Base-by-base conservation (phyloP, 495 filamentous ascomycete genomes). In the Penicillium odoratum region DNA sequence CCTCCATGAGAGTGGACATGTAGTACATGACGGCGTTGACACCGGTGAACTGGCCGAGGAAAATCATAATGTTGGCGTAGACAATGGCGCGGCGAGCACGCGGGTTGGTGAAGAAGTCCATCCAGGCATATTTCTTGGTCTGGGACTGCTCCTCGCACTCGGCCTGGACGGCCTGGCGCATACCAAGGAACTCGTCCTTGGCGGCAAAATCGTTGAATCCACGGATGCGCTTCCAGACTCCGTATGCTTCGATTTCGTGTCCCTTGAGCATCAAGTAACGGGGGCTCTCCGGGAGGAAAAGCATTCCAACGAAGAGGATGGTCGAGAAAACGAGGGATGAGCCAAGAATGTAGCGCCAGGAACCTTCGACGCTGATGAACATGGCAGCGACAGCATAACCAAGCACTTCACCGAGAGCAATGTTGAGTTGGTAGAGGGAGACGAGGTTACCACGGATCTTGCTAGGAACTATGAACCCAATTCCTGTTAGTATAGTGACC, bases 291-390 rank as follows among this genome's bases (percentile, higher is more conserved):
- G 83, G 82, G 56, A 84, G 76, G 69, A 83, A 84, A n/a, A 83
- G 57, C 79, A 85, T 83, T 50, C 81, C 82, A 10, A 77, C 69
- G 8, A 81, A 59, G 68, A 85, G 79, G 64, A 86, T 82, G 31
- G 83, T 85, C 3, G 82, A 84, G 67, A 86, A 86, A 53, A 86
- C 62, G n/a, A 86, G 71, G 0, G 83, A 85, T 3, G 81, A 83
- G 7, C 84, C 84, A n/a, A 86, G 78, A 55, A 86, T 86, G 59
- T 81, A 87, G 29, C 84, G 76, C 84, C 84, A 87, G 73, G 81
- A 84, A 52, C 83, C 83, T 7, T 61, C 52, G 51, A 87, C 81
- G 40, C 74, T 70, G 57, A 85, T 69, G 62, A 86, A 86, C 31
- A 87, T 85, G 47, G 82, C 84, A 0, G 82, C 83, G 11, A 85